phyloP scores from a whole-genome alignment of 805 yeast species.

The Nakazawaea holstii region DNA sequence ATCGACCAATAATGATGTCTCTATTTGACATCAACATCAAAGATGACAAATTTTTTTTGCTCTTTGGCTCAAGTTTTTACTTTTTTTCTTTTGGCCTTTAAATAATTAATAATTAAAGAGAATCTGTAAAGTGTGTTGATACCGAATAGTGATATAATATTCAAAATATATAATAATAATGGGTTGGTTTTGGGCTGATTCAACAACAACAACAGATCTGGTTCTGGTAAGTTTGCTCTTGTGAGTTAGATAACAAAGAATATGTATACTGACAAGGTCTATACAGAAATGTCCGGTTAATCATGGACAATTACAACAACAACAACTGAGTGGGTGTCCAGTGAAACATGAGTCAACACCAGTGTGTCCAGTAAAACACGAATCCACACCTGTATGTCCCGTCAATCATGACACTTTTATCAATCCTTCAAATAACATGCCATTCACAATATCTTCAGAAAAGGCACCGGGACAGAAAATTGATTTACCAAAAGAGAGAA shows the following conservation, averaged over 20 bases:
- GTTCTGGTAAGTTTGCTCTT: no score
- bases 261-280: no score
- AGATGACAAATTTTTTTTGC: neutral
- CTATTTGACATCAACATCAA: no score
- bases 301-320: constrained; percentile 14
- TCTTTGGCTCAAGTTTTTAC: no score
- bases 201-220: neutral
- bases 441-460: constrained; percentile 57
- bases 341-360: neutral
- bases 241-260: no score
- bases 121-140: no score
- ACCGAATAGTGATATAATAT: no score
- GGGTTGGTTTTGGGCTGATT: constrained; percentile 92
- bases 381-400: constrained; percentile 25
- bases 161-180: constrained; percentile 27
- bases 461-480: constrained; percentile 77
- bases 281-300: constrained; percentile 21
- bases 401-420: constrained; percentile 29
- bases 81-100: neutral
- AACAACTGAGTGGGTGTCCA: neutral
- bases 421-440: constrained; percentile 90
- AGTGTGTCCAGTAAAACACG: constrained; percentile 3
- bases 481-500: constrained; percentile 76
- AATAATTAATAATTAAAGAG: no score
- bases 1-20: no score